These are phyloP conservation scores for Penicillium aurantiogriseum DNA, from an alignment of 2,329 filamentous ascomycete genomes.

Conservation along the genomic window DNA sequence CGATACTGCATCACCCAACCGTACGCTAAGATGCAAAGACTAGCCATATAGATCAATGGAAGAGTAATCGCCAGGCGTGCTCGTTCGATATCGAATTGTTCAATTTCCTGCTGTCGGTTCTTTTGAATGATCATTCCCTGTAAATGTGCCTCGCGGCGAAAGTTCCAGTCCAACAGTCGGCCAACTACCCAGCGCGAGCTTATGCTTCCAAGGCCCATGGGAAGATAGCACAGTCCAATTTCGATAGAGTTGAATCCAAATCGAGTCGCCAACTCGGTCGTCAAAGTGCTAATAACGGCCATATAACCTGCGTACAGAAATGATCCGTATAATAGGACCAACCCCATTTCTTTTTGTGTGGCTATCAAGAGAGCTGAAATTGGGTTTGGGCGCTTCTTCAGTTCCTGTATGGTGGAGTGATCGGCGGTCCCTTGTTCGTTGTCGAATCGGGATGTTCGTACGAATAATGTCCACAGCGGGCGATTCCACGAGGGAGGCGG, in stretches of 20 bases:
- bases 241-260: constrained; percentile 25
- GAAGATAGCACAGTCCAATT: constrained; percentile 26
- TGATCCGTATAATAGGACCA: constrained; percentile 36
- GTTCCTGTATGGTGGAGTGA: constrained; percentile 11
- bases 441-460: background rate
- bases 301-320: constrained; percentile 48
- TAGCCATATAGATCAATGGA: constrained; percentile 29
- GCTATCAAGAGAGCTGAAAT: constrained; percentile 31
- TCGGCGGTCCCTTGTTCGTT: background rate
- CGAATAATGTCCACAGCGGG: constrained; percentile 13
- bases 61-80: constrained; percentile 36
- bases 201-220: constrained; percentile 23
- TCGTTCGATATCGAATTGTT: constrained; percentile 51
- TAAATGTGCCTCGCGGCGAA: constrained; percentile 56
- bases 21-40: constrained; percentile 32
- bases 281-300: constrained; percentile 44
- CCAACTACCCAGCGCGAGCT: constrained; percentile 29
- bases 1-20: constrained; percentile 40
- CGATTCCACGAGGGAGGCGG: constrained; percentile 26
- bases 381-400: constrained; percentile 19
- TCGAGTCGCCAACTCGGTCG: constrained; percentile 40
- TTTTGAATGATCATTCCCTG: constrained; percentile 46
- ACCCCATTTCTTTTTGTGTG: constrained; percentile 32
- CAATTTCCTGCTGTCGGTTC: constrained; percentile 52
- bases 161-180: constrained; percentile 68